Percentiles rank a stretch among this genome's conserved stretches.
phyloP scores from a whole-genome alignment of 225 moss, liverwort and hornwort species.

The Marchantia polymorpha region DNA sequence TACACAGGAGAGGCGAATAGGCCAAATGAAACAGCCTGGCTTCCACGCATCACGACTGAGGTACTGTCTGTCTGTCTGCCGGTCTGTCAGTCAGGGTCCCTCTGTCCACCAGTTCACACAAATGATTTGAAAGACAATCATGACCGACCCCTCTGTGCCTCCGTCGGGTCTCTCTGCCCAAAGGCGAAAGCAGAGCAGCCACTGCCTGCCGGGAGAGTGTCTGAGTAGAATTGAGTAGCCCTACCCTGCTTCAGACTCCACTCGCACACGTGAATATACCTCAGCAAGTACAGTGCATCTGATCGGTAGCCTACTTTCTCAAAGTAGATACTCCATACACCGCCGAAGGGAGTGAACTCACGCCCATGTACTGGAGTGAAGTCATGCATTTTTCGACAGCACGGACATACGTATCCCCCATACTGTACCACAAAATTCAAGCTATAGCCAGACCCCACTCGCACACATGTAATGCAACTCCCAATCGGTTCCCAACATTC shows the following conservation, averaged over 20 bases:
- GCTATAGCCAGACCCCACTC: background rate
- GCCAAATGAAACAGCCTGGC: slow-evolving; percentile 9
- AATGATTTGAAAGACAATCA: slow-evolving; percentile 4
- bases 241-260: background rate
- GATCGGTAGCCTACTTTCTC: background rate
- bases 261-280: background rate
- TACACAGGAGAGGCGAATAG: background rate
- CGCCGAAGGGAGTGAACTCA: background rate
- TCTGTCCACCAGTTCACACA: slow-evolving; percentile 2
- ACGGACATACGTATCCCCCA: background rate
- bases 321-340: background rate
- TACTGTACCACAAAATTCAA: background rate
- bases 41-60: background rate
- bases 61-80: background rate
- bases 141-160: background rate
- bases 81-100: slow-evolving; percentile 3
- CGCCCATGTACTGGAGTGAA: background rate
- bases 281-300: background rate
- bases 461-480: background rate
- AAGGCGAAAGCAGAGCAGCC: background rate
- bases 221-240: background rate
- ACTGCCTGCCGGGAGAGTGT: background rate
- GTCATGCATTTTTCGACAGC: no score
- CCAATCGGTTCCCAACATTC: background rate
- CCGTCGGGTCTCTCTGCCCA: background rate